A percentile compares a stretch with the other conserved stretches of the same genome.
These are phyloP conservation scores for Pyrenophora graminea DNA, from an alignment of 2,329 filamentous ascomycete species.

Conservation along the genomic window DNA sequence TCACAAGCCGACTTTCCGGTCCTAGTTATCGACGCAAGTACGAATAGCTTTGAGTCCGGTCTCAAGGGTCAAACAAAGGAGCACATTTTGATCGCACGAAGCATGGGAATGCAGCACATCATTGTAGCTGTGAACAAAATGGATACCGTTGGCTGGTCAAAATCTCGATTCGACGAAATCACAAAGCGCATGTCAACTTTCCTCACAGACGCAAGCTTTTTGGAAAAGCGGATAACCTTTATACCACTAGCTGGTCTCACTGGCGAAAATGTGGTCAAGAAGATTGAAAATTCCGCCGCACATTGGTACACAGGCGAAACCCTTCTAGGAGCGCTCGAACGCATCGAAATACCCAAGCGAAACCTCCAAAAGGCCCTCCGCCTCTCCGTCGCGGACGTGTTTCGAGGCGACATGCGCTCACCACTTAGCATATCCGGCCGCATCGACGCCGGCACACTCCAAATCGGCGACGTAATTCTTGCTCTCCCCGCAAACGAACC, in stretches of 20 bases:
- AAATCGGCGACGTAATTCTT: conserved; percentile 78
- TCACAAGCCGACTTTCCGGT: conserved; percentile 96
- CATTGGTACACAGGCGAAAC: conserved; percentile 83
- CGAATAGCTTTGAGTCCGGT: conserved; percentile 90
- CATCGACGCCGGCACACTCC: conserved; percentile 80
- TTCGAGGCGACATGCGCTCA: conserved; percentile 76
- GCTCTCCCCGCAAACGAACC: conserved; percentile 81
- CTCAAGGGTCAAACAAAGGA: conserved; percentile 93
- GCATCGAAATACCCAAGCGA: conserved; percentile 72
- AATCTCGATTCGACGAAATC: conserved; percentile 83
- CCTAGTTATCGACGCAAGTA: conserved; percentile 87
- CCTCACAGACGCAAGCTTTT: conserved; percentile 79
- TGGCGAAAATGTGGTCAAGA: conserved; percentile 79
- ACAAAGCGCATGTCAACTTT: conserved; percentile 81
- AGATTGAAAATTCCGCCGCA: conserved; percentile 55
- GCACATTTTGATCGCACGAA: conserved; percentile 85
- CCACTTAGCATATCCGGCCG: conserved; percentile 85
- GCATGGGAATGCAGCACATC: conserved; percentile 84
- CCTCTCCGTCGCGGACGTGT: conserved; percentile 86
- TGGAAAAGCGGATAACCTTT: conserved; percentile 78
- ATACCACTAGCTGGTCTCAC: conserved; percentile 87
- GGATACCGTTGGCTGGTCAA: conserved; percentile 81
- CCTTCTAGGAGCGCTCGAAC: conserved; percentile 81
- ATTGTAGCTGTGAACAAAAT: conserved; percentile 96
- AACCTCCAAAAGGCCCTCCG: conserved; percentile 79